Percentiles rank a stretch among this genome's conserved stretches.
Conservation (phyloP, 2,329 filamentous ascomycete genomes). For the Aspergillus brunneoviolaceus region DNA sequence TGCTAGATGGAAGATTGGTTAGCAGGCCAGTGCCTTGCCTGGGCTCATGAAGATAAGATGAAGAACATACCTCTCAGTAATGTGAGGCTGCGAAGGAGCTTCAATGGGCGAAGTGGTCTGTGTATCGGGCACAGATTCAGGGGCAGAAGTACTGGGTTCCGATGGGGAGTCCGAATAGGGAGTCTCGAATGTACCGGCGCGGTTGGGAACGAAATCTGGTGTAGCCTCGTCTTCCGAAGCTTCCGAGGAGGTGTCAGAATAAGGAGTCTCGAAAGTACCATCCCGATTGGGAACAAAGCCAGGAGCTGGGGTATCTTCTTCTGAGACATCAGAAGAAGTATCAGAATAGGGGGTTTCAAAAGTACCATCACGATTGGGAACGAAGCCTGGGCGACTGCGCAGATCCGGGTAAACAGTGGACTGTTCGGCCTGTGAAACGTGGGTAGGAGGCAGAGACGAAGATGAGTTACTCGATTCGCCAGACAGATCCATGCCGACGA, state of each 20-base stretch:
- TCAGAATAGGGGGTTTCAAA: conserved; percentile 34
- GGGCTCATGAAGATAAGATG: neutral
- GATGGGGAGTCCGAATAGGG: conserved; percentile 34
- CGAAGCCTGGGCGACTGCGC: conserved; percentile 2
- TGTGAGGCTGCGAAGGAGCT: neutral
- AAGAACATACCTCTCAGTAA: conserved; percentile 16
- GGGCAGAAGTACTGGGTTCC: conserved; percentile 13
- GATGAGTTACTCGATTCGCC: conserved; percentile 13
- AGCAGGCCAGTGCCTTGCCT: neutral
- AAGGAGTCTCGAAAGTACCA: conserved; percentile 29
- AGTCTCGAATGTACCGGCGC: conserved; percentile 26
- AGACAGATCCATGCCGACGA: conserved; percentile 20
- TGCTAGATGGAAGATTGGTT: conserved; percentile 4
- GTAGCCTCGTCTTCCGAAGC: conserved; percentile 15
- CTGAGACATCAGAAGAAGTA: conserved; percentile 26
- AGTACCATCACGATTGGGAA: conserved; percentile 20
- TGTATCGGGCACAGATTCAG: conserved; percentile 7
- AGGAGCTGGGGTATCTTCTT: neutral
- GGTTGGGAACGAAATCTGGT: conserved; percentile 6
- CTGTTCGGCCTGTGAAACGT: conserved; percentile 5
- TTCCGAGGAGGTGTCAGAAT: conserved; percentile 32
- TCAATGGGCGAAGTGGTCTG: conserved; percentile 7
- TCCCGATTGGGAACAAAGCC: conserved; percentile 11
- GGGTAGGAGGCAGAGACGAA: conserved; percentile 17
- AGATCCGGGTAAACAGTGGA: conserved; percentile 3